Percentiles rank a stretch among this genome's conserved stretches.
phyloP scores from a whole-genome alignment of 352 stramenopile species.

The Phytophthora sansomeana region DNA sequence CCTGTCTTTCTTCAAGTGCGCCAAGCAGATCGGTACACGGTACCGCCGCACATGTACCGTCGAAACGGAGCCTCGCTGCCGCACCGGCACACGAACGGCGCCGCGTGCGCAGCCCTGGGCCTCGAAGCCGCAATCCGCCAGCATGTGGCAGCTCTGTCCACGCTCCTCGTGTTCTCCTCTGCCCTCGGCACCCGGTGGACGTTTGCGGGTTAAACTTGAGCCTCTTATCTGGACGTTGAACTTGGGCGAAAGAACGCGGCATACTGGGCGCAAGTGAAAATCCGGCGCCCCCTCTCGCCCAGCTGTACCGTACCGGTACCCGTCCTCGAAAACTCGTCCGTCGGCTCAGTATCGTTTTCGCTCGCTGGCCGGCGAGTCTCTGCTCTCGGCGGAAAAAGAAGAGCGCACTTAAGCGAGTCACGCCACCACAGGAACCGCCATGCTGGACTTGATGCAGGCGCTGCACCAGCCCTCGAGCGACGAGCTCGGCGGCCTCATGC shows the following conservation, averaged over 20 bases:
- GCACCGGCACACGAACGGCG: conserved; percentile 9
- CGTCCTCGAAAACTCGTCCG: not conserved
- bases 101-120: too few relatives aligned
- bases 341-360: conserved; percentile 8
- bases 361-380: not conserved
- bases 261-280: conserved; percentile 26
- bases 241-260: conserved; percentile 24
- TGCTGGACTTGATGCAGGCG: conserved; percentile 45
- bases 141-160: too few relatives aligned
- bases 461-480: conserved; percentile 20
- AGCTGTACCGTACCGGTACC: conserved; percentile 1
- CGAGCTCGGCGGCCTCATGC: conserved; percentile 37
- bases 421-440: conserved; percentile 4
- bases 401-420: conserved; percentile 15
- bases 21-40: conserved; percentile 30
- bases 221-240: conserved; percentile 30
- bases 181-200: too few relatives aligned
- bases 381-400: not conserved
- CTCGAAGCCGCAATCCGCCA: too few relatives aligned
- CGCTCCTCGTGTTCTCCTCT: too few relatives aligned
- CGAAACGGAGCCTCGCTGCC: conserved; percentile 22
- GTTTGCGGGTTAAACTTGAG: not conserved
- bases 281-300: not conserved
- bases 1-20: not conserved
- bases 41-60: conserved; percentile 17